These are phyloP conservation scores for Fusarium sublunatum DNA, from an alignment of 2,329 filamentous ascomycete species.

Conservation along the genomic window DNA sequence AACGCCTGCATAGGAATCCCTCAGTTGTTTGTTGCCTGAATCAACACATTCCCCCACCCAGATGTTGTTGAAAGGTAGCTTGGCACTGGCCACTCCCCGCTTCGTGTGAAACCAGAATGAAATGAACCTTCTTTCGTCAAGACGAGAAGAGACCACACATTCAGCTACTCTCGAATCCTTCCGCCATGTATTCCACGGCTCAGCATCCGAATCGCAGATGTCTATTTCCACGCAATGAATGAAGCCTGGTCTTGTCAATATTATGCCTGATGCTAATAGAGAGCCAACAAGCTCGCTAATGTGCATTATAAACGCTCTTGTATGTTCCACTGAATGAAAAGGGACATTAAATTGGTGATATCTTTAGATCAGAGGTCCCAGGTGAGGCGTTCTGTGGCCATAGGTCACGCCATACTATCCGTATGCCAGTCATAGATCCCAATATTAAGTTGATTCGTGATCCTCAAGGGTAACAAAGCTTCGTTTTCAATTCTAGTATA, in stretches of 20 bases:
- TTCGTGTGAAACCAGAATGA: too few species aligned
- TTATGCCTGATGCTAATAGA: background rate
- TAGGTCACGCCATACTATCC: background rate
- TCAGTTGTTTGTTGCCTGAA: conserved; percentile 2
- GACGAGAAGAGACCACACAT: too few species aligned
- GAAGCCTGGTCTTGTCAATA: background rate
- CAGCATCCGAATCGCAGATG: too few species aligned
- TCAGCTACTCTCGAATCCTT: too few species aligned
- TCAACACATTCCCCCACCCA: too few species aligned
- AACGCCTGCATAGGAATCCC: conserved; percentile 19
- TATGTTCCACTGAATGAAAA: conserved; percentile 4
- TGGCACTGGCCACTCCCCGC: too few species aligned
- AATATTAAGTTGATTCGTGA: background rate
- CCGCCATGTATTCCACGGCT: too few species aligned
- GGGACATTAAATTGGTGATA: conserved; percentile 4
- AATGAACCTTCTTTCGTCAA: too few species aligned
- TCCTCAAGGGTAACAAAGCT: background rate
- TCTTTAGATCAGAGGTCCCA: conserved; percentile 1
- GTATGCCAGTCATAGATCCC: background rate
- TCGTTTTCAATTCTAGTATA: background rate
- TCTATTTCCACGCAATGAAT: background rate
- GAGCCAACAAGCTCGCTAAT: background rate
- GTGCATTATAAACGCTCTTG: background rate
- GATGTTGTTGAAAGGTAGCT: too few species aligned
- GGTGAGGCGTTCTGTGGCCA: background rate